Conservation (phyloP, 768 basidiomycete species). For the Mycena sanguinolenta region DNA sequence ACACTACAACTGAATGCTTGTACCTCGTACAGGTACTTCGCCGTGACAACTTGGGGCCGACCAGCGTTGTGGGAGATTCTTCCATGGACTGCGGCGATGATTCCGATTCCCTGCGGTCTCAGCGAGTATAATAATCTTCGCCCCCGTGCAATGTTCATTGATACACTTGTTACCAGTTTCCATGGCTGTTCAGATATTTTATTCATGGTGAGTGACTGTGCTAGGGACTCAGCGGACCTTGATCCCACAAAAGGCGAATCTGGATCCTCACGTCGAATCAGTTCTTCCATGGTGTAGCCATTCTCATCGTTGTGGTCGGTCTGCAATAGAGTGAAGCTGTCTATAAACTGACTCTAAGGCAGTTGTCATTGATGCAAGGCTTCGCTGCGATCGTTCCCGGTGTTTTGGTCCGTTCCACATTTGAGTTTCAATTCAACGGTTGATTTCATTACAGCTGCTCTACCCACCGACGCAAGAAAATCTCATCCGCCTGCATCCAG, state of each 20-base stretch:
- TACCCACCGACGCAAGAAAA: not conserved
- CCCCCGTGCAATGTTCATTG: no score
- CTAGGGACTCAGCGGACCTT: not conserved
- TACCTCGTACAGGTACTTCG: no score
- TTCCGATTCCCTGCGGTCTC: no score
- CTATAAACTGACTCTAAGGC: not conserved
- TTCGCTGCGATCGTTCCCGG: conserved; percentile 1
- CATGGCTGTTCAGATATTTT: no score
- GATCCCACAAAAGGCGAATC: conserved; percentile 1
- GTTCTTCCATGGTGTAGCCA: not conserved
- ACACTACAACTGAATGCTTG: no score
- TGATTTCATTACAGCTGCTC: not conserved
- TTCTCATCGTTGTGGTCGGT: conserved; percentile 16
- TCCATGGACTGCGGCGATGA: no score
- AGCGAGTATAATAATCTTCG: no score
- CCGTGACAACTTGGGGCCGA: no score
- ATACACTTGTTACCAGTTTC: no score
- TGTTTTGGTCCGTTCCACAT: not conserved
- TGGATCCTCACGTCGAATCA: conserved; percentile 11
- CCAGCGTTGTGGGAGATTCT: no score
- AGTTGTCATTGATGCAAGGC: conserved; percentile 13
- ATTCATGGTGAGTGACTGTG: not conserved
- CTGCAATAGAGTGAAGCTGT: no score
- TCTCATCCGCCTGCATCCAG: conserved; percentile 11
- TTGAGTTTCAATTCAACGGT: not conserved